Base-by-base conservation (phyloP, 2,329 filamentous ascomycete genomes). In the Cercospora zeina region DNA sequence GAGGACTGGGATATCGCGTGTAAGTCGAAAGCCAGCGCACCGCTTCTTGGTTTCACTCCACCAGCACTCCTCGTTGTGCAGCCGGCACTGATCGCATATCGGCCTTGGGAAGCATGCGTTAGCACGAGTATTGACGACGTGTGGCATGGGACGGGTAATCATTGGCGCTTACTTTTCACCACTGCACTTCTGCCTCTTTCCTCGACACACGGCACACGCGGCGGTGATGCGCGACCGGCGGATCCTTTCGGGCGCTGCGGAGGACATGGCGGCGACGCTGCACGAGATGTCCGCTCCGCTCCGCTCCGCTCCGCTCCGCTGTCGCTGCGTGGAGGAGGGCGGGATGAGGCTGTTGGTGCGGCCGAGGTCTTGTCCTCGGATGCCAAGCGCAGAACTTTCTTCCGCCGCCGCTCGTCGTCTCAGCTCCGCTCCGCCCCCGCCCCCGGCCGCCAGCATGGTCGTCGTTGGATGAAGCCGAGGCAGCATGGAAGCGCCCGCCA, bases 31-130 rank as follows among this genome's bases (percentile, higher is more conserved):
- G 10, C 3, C 6, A 10, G n/a, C 55, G 31, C 19, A 60, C 59
- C 64, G 62, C 49, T 68, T 68, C 65, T 68, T 68, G 58, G 65
- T 65, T 36, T 68, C 67, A 34, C 65, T 67, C 67, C 67, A 68
- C 65, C 67, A 67, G 58, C 67, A 68, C 13, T 68, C 65, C 39
- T 68, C 67, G 39, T 68, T 67, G 55, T 68, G 65, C 53, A 62
- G 19, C 34, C 62, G 60, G 31, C 67, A 68, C 54, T 68, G 67
- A 49, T 68, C 67, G 47, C 67, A 68, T 19, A 58, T 49, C 1
- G 65, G 67, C 36, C 65, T 67, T n/a, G n/a, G 4, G 10, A 30
- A 16, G 3, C 10, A 30, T 6, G 5, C 9, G 49, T 62, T n/a
- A 57, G 62, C 49, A 27, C 49, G n/a, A n/a, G n/a, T n/a, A n/a